Evolutionary conservation across 345 rosid genomes (phyloP).

Genomic region (Citrus inodora): DNA sequence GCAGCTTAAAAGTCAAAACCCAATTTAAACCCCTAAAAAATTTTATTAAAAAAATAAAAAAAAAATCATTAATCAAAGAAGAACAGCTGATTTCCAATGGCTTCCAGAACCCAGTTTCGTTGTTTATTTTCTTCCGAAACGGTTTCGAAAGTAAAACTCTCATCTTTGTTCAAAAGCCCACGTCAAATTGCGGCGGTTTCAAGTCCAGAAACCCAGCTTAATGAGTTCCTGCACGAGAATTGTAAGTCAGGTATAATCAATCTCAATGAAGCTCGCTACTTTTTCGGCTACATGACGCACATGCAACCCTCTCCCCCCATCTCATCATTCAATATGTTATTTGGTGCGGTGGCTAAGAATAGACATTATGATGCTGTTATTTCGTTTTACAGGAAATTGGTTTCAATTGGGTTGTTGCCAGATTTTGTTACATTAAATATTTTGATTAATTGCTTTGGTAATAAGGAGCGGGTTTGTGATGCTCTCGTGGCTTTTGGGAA

Average conservation of each 20-base stretch:
- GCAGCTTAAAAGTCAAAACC: too few species aligned
- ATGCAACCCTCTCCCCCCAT: constrained; percentile 1
- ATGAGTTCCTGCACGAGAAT: neutral
- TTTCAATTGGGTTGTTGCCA: constrained; percentile 1
- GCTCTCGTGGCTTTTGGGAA: constrained; percentile 27
- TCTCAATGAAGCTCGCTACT: neutral
- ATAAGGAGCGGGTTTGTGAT: neutral
- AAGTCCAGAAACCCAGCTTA: neutral
- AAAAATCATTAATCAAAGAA: neutral
- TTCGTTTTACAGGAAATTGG: neutral
- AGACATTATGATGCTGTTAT: neutral
- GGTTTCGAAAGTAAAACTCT: neutral
- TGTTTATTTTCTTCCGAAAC: neutral
- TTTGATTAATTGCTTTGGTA: constrained; percentile 21
- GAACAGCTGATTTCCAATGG: neutral
- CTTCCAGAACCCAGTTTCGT: neutral
- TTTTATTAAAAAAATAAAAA: too few species aligned
- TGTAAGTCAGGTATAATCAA: constrained; percentile 1
- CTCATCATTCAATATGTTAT: neutral
- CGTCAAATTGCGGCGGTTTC: neutral
- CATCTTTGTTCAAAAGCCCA: neutral
- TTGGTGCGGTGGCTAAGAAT: constrained; percentile 4
- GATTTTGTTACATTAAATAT: constrained; percentile 29
- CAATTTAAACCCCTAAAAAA: too few species aligned
- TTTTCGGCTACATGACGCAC: neutral